These are phyloP conservation scores for Eucalyptus virginea DNA, from an alignment of 345 rosid genomes.

Conservation along the genomic window DNA sequence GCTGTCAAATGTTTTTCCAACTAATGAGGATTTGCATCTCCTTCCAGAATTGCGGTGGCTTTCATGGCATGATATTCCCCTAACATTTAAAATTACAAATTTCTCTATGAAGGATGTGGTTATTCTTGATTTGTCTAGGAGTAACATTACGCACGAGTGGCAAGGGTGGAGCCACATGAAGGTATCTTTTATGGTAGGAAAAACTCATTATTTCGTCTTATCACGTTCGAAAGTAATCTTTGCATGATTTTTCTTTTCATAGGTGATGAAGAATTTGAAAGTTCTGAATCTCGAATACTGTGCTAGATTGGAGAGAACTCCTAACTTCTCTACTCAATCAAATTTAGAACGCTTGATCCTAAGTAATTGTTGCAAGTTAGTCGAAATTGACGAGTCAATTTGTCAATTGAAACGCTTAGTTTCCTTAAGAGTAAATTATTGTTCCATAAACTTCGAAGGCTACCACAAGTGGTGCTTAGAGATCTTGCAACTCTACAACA, in stretches of 20 bases:
- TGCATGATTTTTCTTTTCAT: no score
- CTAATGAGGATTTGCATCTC: neutral
- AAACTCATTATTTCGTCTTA: neutral
- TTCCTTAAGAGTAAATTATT: rapidly evolving
- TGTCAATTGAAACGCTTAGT: neutral
- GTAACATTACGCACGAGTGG: neutral
- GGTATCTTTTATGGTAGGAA: neutral
- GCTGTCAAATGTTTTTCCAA: neutral
- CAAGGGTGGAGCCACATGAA: neutral
- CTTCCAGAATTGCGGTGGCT: neutral
- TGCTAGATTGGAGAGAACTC: neutral
- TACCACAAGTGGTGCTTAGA: neutral
- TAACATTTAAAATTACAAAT: neutral
- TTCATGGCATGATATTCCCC: neutral
- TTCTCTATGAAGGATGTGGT: neutral
- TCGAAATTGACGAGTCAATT: neutral
- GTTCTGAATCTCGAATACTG: neutral
- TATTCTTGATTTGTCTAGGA: neutral
- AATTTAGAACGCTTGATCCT: neutral
- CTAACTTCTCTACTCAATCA: neutral
- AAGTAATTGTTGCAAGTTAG: neutral
- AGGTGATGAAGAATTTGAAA: no score
- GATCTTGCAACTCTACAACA: neutral
- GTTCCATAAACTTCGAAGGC: rapidly evolving
- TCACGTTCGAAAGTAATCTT: no score